Base-by-base conservation (phyloP, 371 early-diverging fungal genomes). In the Actinomortierella ambigua region DNA sequence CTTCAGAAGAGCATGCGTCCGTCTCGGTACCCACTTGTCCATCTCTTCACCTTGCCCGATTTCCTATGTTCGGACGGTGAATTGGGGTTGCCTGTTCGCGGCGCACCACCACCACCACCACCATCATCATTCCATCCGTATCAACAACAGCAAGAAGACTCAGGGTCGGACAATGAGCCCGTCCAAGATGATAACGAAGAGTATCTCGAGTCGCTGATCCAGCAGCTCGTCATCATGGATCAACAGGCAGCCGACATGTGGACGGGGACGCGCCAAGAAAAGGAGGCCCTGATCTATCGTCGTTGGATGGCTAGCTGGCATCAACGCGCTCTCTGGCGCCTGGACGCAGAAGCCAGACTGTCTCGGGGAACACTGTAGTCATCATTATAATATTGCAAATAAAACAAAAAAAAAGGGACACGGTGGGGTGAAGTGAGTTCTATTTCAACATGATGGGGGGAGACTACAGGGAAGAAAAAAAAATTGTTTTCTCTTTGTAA, bases 261-360 rank as follows among this genome's bases (percentile, higher is more conserved):
- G 64, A 56, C 55, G 14, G 34, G 43, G 15, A 9, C 47, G 1
- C 18, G 42, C 13, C 24, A 26, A 11, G 59, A 52, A 4, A 63
- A 69, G 43, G 69, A 63, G 46, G 51, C 26, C 15, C 41, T 18
- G 34, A 24, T 69, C 29, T 69, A 69, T 29, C 69, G 63, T 44
- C 63, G 64, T 11, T 69, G 69, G 69, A 63, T 69, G 64, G 56
- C 53, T 39, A 52, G 59, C 5, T 69, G 69, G 69, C 69, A 69
- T 46, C 64, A 55, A 17, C 59, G 62, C 11, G 34, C 34, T 34
- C 34, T 34, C 7, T 34, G 34, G 34, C 34, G 34, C 4, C 34
- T 34, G 34, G n/a, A n/a, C 11, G 34, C 4, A 6, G 11, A 6
- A 11, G 4, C 34, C 34, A 34, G 34, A 34, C 34, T 34, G 34